Base-by-base conservation (phyloP, 1,139 yeast genomes). In the Pichia kudriavzevii region DNA sequence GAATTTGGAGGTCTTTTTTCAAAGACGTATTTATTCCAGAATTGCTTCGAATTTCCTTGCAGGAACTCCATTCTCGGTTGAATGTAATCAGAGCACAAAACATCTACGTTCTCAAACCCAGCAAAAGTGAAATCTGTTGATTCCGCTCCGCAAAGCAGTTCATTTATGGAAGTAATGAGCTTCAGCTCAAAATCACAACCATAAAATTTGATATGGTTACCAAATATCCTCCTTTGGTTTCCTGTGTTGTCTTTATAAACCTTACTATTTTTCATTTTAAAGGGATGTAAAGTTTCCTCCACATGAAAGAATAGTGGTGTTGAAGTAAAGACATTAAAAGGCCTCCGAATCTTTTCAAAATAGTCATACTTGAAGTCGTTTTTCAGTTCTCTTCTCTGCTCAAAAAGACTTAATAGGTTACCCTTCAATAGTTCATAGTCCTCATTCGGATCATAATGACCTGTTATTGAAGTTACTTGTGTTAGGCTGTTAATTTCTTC, bases 41-140 rank as follows among this genome's bases (percentile, higher is more conserved):
- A 28, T 13, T 20, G 14, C 2, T 7, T 7, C 6, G 31, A 11
- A 10, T 12, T 28, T 7, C 19, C 14, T 13, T 11, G 3, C 9
- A 49, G 38, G 34, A 41, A 50, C 13, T 26, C 20, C 12, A 46
- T 38, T 28, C 50, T 53, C 12, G 45, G 51, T 22, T 36, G 33
- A 22, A 49, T 45, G 31, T 47, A 49, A 11, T 38, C 26, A 22
- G 20, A 11, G 11, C 31, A 28, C 8, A 28, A 13, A 20, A 19
- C 11, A 15, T 28, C 14, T 6, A 8, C 13, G 11, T 28, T 21
- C 11, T 21, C 9, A 9, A n/a, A 21, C n/a, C n/a, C 23, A 21
- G n/a, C 9, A n/a, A 21, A 9, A 9, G 9, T 9, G 23, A 21
- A 21, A 21, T 21, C 23, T 10, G n/a, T 21, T n/a, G 9, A 10